Percentiles rank a stretch among this genome's conserved stretches.
These are phyloP conservation scores for Plasmodium blacklocki DNA, from an alignment of 169 alveolate genomes.

Conservation along the genomic window DNA sequence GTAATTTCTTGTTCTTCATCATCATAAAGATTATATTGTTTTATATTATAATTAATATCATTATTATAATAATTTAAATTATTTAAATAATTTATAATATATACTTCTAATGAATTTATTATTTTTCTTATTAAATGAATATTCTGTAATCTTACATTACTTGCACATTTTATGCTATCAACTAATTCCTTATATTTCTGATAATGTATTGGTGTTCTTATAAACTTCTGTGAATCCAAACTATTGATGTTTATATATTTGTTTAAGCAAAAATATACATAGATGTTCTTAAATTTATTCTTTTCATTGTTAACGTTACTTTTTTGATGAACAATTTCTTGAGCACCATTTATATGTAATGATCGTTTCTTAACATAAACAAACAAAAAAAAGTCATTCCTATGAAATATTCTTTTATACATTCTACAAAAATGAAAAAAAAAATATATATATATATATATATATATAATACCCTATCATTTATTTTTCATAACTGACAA, in stretches of 20 bases:
- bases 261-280: conserved; percentile 48
- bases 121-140: conserved; percentile 56
- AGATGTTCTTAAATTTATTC: conserved; percentile 39
- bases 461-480: not conserved
- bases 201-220: conserved; percentile 62
- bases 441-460: not conserved
- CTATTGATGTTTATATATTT: conserved; percentile 69
- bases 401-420: not conserved
- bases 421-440: not conserved
- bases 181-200: conserved; percentile 50
- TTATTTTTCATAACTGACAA: too few relatives aligned
- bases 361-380: conserved; percentile 3
- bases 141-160: conserved; percentile 63
- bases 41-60: not conserved
- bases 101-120: conserved; percentile 48
- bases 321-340: conserved; percentile 25
- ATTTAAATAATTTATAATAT: conserved; percentile 57
- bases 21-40: not conserved
- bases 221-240: conserved; percentile 29
- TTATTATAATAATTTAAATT: conserved; percentile 5
- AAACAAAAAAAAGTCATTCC: not conserved
- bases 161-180: conserved; percentile 51
- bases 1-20: conserved; percentile 31
- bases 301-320: conserved; percentile 11
- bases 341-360: conserved; percentile 20